Conservation (phyloP, 768 basidiomycete genomes). For the Lactarius pseudohatsudake region DNA sequence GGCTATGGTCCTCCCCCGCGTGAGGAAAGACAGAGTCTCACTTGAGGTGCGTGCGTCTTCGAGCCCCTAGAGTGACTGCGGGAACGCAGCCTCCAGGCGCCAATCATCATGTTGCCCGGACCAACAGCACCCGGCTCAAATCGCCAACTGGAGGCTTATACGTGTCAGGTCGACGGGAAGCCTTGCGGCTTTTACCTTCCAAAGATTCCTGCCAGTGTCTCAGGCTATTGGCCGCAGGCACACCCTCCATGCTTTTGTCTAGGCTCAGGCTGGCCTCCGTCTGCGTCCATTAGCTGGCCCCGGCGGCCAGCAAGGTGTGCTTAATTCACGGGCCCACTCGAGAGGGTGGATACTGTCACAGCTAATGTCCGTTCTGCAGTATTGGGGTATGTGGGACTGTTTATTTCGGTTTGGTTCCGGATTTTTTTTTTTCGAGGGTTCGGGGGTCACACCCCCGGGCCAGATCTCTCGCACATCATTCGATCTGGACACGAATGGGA, state of each 20-base stretch:
- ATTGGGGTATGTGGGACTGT: background rate
- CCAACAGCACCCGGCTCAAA: background rate
- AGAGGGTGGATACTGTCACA: background rate
- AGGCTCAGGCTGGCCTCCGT: background rate
- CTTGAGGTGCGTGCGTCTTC: background rate
- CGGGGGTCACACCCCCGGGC: too few species aligned
- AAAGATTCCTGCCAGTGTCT: background rate
- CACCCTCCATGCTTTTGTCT: background rate
- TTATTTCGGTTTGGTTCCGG: background rate
- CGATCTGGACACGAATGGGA: slow-evolving; percentile 1
- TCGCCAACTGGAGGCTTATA: background rate
- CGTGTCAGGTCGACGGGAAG: background rate
- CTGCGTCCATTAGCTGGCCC: background rate
- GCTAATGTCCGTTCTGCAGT: background rate
- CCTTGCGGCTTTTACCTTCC: background rate
- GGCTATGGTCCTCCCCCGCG: background rate
- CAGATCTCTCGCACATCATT: background rate
- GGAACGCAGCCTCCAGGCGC: background rate
- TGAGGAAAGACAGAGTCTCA: background rate
- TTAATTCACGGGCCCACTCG: background rate
- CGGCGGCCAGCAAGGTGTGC: background rate
- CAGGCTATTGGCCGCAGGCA: background rate
- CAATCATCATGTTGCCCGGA: background rate
- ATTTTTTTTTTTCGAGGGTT: background rate
- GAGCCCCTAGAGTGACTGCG: background rate